Conservation (phyloP, 441 rosid species). For the Corymbia calophylla region DNA sequence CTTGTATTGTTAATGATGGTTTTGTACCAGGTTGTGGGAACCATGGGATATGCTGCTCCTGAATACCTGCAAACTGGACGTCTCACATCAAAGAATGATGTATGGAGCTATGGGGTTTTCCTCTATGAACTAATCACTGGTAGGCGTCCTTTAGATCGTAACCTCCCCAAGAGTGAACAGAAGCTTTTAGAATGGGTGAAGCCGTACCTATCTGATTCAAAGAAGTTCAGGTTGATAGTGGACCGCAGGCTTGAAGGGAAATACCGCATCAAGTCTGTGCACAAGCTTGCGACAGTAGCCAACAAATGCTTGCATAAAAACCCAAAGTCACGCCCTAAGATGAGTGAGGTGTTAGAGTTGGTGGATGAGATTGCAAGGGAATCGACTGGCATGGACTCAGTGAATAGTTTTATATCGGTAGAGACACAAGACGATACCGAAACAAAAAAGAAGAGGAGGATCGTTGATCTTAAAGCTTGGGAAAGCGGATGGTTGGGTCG, state of each 20-base stretch:
- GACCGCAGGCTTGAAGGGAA: slow-evolving; percentile 74
- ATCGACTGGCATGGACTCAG: slow-evolving; percentile 26
- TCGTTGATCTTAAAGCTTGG: slow-evolving; percentile 21
- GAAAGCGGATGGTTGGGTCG: slow-evolving; percentile 32
- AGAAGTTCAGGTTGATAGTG: slow-evolving; percentile 44
- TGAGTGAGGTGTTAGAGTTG: slow-evolving; percentile 90
- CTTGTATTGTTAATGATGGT: not conserved
- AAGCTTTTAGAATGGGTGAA: slow-evolving; percentile 88
- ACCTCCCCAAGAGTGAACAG: slow-evolving; percentile 75
- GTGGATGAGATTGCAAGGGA: slow-evolving; percentile 42
- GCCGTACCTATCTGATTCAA: slow-evolving; percentile 58
- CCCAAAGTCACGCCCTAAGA: slow-evolving; percentile 76
- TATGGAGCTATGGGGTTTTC: slow-evolving; percentile 95
- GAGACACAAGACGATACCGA: slow-evolving; percentile 9
- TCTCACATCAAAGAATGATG: slow-evolving; percentile 78
- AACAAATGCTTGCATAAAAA: slow-evolving; percentile 66
- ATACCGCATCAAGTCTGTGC: slow-evolving; percentile 39
- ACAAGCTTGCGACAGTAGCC: slow-evolving; percentile 63
- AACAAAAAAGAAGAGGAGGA: slow-evolving; percentile 26
- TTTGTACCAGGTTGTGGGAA: slow-evolving; percentile 77
- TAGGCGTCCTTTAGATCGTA: slow-evolving; percentile 70
- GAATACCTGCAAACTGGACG: slow-evolving; percentile 88
- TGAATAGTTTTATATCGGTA: slow-evolving; percentile 18
- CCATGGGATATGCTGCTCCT: slow-evolving; percentile 96
- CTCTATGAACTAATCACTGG: slow-evolving; percentile 91